Evolutionary conservation across 192 early-diverging fungal genomes (phyloP).

Genomic region (Glomus cerebriforme): DNA sequence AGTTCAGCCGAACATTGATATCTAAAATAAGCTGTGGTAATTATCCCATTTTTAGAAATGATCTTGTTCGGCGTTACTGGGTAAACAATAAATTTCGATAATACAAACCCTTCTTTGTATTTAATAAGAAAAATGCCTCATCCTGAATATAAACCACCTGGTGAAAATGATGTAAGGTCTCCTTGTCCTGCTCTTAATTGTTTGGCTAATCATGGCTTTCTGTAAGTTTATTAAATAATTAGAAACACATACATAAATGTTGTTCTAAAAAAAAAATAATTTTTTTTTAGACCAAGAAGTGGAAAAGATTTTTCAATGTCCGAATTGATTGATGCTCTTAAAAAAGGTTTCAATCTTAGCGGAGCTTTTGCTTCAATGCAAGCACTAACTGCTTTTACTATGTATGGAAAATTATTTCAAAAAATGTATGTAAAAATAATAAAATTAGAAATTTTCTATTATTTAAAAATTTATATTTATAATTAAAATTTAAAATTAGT

Average conservation of each 20-base stretch:
- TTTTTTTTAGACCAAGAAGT: background rate
- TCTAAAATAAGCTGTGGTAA: too few relatives aligned
- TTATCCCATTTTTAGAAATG: too few relatives aligned
- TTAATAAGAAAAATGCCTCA: background rate
- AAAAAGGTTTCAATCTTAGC: background rate
- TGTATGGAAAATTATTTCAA: background rate
- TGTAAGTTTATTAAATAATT: conserved; percentile 12
- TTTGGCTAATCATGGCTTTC: conserved; percentile 26
- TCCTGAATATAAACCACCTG: conserved; percentile 18
- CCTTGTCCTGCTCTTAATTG: conserved; percentile 14
- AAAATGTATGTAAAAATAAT: background rate
- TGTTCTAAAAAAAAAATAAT: background rate
- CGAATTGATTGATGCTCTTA: background rate
- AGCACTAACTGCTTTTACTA: background rate
- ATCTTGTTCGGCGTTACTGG: too few relatives aligned
- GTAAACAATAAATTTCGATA: too few relatives aligned
- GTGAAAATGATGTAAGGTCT: conserved; percentile 14
- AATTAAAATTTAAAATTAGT: background rate
- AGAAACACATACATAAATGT: too few relatives aligned
- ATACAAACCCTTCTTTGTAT: too few relatives aligned
- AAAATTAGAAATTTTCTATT: too few relatives aligned
- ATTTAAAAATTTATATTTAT: too few relatives aligned
- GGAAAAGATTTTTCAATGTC: background rate
- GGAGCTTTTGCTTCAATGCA: background rate
- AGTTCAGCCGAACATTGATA: too few relatives aligned